Evolutionary conservation across 305 asterid genomes (phyloP).

Genomic region (Fraxinus latifolia): DNA sequence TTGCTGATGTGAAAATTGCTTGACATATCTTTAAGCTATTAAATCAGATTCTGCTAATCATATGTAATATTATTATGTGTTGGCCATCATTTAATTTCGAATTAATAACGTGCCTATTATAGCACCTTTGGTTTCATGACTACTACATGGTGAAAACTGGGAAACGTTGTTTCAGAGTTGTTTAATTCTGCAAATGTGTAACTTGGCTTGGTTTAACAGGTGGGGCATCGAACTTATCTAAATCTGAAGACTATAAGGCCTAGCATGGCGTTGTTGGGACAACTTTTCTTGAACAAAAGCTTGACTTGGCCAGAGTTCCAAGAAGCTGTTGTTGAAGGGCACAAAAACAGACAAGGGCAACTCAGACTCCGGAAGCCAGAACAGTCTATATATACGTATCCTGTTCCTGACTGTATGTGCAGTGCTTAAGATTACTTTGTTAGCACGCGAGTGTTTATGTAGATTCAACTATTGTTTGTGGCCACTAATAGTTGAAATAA

Average conservation of each 20-base stretch:
- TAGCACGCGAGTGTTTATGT: background rate
- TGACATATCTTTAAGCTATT: background rate
- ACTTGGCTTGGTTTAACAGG: conserved; percentile 42
- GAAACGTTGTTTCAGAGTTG: background rate
- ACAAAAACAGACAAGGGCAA: conserved; percentile 85
- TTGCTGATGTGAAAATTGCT: background rate
- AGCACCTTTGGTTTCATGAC: background rate
- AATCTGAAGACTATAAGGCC: conserved; percentile 86
- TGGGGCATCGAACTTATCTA: conserved; percentile 80
- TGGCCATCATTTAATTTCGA: background rate
- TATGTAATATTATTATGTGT: background rate
- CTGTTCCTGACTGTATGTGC: conserved; percentile 98
- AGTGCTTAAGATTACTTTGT: conserved; percentile 33
- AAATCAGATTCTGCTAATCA: background rate
- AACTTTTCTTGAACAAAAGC: conserved; percentile 78
- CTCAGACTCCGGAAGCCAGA: conserved; percentile 57
- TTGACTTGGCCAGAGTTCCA: conserved; percentile 77
- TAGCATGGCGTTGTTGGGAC: conserved; percentile 77
- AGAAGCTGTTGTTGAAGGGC: conserved; percentile 65
- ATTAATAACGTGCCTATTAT: background rate
- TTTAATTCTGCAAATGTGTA: background rate
- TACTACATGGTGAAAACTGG: background rate
- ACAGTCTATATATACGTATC: conserved; percentile 87
- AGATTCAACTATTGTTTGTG: conserved; percentile 20
- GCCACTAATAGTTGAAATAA: conserved; percentile 34